phyloP scores from a whole-genome alignment of 306 rosid species.

The Quercus wislizeni region DNA sequence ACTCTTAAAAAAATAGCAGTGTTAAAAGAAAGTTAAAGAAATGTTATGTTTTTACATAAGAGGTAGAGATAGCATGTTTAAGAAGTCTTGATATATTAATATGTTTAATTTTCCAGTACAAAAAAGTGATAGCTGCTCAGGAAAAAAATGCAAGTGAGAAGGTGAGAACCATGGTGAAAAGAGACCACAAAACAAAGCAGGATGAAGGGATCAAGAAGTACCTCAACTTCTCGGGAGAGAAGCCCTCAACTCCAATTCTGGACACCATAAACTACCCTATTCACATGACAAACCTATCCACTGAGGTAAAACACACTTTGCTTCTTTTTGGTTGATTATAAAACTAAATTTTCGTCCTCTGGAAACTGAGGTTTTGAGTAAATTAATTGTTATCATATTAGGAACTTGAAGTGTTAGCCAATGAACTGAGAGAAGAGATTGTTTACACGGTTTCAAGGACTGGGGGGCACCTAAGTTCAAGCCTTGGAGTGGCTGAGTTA shows the following conservation, averaged over 20 bases:
- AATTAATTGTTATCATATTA: background rate
- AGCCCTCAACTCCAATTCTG: constrained; percentile 57
- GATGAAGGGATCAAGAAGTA: constrained; percentile 1
- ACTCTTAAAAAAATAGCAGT: background rate
- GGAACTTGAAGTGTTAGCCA: constrained; percentile 51
- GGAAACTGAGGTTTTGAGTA: background rate
- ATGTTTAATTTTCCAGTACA: constrained; percentile 29
- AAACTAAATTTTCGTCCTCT: background rate
- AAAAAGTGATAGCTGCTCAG: constrained; percentile 16
- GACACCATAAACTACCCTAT: constrained; percentile 53
- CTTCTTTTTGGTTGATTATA: background rate
- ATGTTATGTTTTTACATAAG: background rate
- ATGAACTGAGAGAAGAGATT: constrained; percentile 58
- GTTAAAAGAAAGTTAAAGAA: no score
- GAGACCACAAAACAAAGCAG: background rate
- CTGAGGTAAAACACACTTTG: constrained; percentile 22
- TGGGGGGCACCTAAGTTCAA: constrained; percentile 64
- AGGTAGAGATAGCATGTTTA: background rate
- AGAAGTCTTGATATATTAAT: background rate
- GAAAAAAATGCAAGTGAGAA: constrained; percentile 11
- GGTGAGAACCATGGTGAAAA: constrained; percentile 3
- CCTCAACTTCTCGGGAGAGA: constrained; percentile 54
- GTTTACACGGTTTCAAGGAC: constrained; percentile 56
- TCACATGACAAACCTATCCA: constrained; percentile 57
- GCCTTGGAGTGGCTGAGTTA: constrained; percentile 62